Conservation (phyloP, 805 yeast species). For the Zygosaccharomyces siamensis region DNA sequence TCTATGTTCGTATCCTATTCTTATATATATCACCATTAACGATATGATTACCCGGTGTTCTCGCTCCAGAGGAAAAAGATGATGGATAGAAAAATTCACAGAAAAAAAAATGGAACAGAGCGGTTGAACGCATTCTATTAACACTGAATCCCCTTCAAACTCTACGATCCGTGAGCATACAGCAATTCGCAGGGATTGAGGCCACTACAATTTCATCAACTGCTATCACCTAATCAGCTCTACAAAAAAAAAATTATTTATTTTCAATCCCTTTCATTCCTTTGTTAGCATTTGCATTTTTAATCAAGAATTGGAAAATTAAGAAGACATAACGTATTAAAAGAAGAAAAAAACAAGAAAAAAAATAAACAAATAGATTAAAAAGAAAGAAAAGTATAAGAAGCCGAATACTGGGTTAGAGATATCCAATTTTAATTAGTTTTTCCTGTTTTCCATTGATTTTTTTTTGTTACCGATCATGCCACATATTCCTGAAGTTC, state of each 20-base stretch:
- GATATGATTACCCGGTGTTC: neutral
- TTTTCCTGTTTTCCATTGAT: neutral
- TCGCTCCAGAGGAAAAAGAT: neutral
- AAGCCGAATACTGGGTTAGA: neutral
- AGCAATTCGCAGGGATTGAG: neutral
- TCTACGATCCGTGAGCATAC: neutral
- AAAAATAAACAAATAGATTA: neutral
- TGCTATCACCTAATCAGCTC: neutral
- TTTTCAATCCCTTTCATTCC: neutral
- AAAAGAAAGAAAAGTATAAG: neutral
- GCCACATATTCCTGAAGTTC: slow-evolving; percentile 23
- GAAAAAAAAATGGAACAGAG: neutral
- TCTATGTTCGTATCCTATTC: neutral
- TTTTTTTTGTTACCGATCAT: slow-evolving; percentile 4
- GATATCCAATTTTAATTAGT: neutral
- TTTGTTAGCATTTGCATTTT: neutral
- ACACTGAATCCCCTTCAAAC: neutral
- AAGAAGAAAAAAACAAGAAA: neutral
- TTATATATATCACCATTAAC: neutral
- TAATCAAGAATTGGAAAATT: neutral
- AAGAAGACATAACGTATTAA: neutral
- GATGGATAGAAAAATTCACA: neutral
- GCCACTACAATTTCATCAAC: too few relatives aligned
- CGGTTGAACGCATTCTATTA: neutral
- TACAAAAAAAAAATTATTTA: neutral